Base-by-base conservation (phyloP, 2,329 filamentous ascomycete genomes). In the Cryphonectria carpinicola region DNA sequence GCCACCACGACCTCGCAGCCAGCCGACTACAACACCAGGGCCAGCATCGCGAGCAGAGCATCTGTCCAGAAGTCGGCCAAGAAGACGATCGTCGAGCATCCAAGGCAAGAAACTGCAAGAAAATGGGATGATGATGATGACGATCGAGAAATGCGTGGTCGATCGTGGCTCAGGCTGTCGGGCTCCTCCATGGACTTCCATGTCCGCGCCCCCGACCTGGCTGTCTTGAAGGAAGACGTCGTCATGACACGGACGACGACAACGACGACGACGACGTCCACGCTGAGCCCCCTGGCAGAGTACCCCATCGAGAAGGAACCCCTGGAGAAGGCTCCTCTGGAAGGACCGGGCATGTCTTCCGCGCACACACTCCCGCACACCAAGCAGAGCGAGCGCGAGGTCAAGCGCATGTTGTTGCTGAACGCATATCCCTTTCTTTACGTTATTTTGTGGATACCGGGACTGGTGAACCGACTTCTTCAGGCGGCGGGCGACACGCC, bases 341-440 rank as follows among this genome's bases (percentile, higher is more conserved):
- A 62, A 39, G 22, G 32, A 49, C 54, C 28, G 7, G 17, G 32
- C 22, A 49, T 32, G 8, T 28, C 49, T 7, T n/a, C 19, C 7
- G 25, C 75, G 69, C 19, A 63, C 70, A 35, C 52, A 10, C 72
- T 67, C 6, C 66, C 37, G 7, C 65, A 72, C 58, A 69, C 74
- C 37, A 72, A 67, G 22, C 67, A 73, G 41, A 69, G 72, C 13
- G 73, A 76, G 71, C 73, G 65, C 58, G 75, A 77, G 66, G 72
- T 80, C 22, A 76, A 76, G 58, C 77, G 77, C 56, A 78, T 81
- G 72, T 74, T 82, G 14, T 70, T 81, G 4, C 73, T 82, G 60
- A 81, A 81, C 64, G 80, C 79, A 0, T 82, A 82, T 56, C 80
- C 81, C 0, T 77, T 80, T 35, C 75, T 76, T 25, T 81, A 80